Conservation (phyloP, 495 filamentous ascomycete genomes). For the Bryoglossum gracile region DNA sequence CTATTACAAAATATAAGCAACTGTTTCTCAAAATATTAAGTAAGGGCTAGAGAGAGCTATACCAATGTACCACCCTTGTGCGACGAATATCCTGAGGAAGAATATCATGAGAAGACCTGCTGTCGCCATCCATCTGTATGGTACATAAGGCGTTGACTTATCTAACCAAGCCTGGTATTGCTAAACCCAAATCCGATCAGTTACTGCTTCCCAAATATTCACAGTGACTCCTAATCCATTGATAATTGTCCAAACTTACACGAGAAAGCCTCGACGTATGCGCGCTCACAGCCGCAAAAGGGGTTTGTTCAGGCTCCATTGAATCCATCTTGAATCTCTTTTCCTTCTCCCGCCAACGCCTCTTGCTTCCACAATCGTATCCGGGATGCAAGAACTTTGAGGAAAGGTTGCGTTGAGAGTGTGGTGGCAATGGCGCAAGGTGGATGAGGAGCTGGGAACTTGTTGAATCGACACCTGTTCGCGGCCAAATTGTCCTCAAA, state of each 20-base stretch:
- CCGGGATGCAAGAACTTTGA: conserved; percentile 8
- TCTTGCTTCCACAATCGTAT: too few species aligned
- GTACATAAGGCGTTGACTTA: conserved; percentile 76
- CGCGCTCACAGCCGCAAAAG: conserved; percentile 75
- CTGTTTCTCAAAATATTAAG: not conserved
- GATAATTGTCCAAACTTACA: conserved; percentile 40
- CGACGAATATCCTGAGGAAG: conserved; percentile 79
- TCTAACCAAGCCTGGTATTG: conserved; percentile 94
- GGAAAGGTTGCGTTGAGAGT: conserved; percentile 19
- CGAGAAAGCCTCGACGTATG: conserved; percentile 68
- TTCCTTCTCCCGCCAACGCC: too few species aligned
- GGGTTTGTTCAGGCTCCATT: conserved; percentile 71
- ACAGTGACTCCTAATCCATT: not conserved
- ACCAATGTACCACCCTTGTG: conserved; percentile 99
- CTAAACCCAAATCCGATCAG: conserved; percentile 39
- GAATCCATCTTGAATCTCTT: conserved; percentile 54
- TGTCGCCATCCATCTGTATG: conserved; percentile 85
- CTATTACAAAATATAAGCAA: conserved; percentile 38
- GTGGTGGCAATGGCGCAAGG: conserved; percentile 4
- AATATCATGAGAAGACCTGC: conserved; percentile 67
- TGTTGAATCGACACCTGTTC: conserved; percentile 10
- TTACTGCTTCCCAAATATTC: too few species aligned
- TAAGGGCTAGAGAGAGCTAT: conserved; percentile 26
- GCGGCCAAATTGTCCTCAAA: conserved; percentile 6
- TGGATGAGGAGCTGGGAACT: not conserved